Evolutionary conservation across 805 yeast species (phyloP), one percentile per base, ranked within the genome.

Genomic region (Schizosaccharomyces cryophilus): DNA sequence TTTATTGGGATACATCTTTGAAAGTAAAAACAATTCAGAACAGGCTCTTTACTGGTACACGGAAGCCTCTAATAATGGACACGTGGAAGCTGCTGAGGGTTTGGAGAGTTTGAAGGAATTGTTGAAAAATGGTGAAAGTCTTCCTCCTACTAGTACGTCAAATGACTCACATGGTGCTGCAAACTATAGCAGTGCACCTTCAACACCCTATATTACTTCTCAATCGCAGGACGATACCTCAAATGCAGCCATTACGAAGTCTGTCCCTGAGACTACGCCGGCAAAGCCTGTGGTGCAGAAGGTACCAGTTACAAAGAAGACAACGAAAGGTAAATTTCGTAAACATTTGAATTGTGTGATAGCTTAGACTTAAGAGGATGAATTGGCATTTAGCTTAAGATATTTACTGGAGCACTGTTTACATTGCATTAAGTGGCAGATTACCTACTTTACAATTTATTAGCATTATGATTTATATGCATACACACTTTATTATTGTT

Each of bases 1-100:
- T 67, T 84, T 86, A 51, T 67, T 85, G 48, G 90, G 86, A 0
- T 78, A 80, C 65, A 84, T 80, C 66, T 77, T 75, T 66, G 87
- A 82, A 66, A 79, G 77, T 58, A 89, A 89, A 1, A 75, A 83
- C 45, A 84, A 82, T 4, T 77, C 80, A 54, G 69, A 70, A 4
- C 68, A 51, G 9, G 56, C 56, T 24, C 21, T 29, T 5, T 24
- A 51, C 17, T 51, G 56, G 72, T 83, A 80, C 68, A 69, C 71
- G 45, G 70, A 73, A 58, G 81, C 86, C 42, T 79, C 83, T 0
- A 69, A 73, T 0, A 74, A 77, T 62, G 84, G 84, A 7, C 70
- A 70, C 55, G 64, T 58, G 1, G 73, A 51, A 29, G 56, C 56
- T 17, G 19, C n/a, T 24, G 56, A 51, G 35, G 11, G 29, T 7